A percentile compares a stretch with the other conserved stretches of the same genome.
Evolutionary conservation across 805 yeast species (phyloP).

Genomic region (Teunomyces tritomae): DNA sequence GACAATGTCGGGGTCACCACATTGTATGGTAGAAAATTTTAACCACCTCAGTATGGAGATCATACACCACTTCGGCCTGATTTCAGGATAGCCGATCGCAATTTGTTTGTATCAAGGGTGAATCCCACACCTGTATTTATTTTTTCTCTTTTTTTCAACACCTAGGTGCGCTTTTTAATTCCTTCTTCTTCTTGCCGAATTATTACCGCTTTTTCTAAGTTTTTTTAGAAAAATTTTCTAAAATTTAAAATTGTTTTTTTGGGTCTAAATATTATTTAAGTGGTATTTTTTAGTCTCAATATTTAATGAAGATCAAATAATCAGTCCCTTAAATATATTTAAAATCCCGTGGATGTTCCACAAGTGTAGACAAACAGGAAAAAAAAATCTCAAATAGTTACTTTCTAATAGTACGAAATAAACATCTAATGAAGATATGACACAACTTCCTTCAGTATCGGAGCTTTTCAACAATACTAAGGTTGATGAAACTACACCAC

Average conservation of each 20-base stretch:
- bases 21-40: neutral
- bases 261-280: neutral
- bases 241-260: neutral
- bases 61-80: neutral
- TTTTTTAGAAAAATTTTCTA: neutral
- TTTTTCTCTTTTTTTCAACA: neutral
- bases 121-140: neutral
- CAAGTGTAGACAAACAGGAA: neutral
- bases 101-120: neutral
- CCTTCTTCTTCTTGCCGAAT: conserved; percentile 1
- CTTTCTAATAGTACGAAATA: neutral
- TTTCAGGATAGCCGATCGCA: neutral
- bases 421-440: conserved; percentile 6
- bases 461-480: conserved; percentile 21
- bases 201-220: conserved; percentile 1
- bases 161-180: neutral
- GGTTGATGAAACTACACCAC: conserved; percentile 4
- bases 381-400: neutral
- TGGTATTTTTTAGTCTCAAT: neutral
- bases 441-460: conserved; percentile 26
- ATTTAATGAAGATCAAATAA: conserved; percentile 1
- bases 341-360: neutral
- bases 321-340: conserved; percentile 2
- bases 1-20: neutral
- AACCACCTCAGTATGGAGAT: neutral